Conservation (phyloP, 805 yeast genomes). For the Cyberlindnera bimundalis region DNA sequence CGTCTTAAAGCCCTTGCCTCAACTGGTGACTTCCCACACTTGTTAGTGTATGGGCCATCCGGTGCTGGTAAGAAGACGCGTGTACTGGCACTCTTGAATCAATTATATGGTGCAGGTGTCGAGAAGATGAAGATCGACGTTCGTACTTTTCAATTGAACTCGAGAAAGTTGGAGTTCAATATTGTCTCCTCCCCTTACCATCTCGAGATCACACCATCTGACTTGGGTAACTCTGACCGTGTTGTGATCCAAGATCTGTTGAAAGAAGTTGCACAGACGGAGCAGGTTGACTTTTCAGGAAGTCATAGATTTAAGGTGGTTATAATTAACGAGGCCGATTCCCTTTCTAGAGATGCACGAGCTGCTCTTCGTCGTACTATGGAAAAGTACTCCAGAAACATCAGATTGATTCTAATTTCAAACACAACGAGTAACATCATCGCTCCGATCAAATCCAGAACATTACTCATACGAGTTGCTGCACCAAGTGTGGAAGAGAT, state of each 20-base stretch:
- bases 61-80: conserved; percentile 98
- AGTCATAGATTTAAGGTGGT: conserved; percentile 70
- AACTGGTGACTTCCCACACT: conserved; percentile 89
- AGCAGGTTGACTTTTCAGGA: conserved; percentile 78
- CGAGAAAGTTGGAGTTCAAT: conserved; percentile 83
- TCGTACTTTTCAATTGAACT: conserved; percentile 71
- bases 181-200: conserved; percentile 91
- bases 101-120: conserved; percentile 79
- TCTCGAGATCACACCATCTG: conserved; percentile 93
- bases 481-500: conserved; percentile 69
- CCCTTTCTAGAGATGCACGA: conserved; percentile 88
- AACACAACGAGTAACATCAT: conserved; percentile 90
- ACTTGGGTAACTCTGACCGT: conserved; percentile 93
- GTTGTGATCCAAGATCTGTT: conserved; percentile 91
- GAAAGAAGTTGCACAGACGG: conserved; percentile 93
- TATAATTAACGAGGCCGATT: conserved; percentile 87
- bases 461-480: conserved; percentile 81
- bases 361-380: conserved; percentile 93
- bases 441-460: conserved; percentile 91
- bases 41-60: conserved; percentile 89
- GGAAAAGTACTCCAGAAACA: conserved; percentile 89
- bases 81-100: conserved; percentile 71
- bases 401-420: conserved; percentile 79
- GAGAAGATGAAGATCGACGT: conserved; percentile 88
- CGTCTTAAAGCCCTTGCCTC: conserved; percentile 59